Evolutionary conservation across 2,329 filamentous ascomycete species (phyloP).

Genomic region (Fusarium penzigii): DNA sequence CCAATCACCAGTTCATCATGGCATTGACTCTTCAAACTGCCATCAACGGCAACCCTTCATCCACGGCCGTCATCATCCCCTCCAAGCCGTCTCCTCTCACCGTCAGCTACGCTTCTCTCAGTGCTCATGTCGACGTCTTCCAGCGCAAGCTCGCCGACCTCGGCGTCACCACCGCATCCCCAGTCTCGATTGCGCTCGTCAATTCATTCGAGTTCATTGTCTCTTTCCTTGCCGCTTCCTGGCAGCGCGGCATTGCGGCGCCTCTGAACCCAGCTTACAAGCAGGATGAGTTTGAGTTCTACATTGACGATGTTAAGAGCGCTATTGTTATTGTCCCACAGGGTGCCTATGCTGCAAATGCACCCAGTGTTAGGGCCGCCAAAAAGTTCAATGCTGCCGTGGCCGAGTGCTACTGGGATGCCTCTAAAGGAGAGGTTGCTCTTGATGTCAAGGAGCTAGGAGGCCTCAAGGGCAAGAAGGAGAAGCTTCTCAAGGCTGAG

Average conservation of each 20-base stretch:
- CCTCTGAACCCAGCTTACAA: conserved; percentile 89
- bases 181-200: conserved; percentile 79
- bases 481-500: conserved; percentile 50
- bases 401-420: conserved; percentile 83
- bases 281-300: conserved; percentile 88
- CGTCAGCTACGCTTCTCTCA: conserved; percentile 70
- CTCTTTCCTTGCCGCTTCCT: conserved; percentile 81
- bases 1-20: conserved; percentile 29
- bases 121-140: conserved; percentile 67
- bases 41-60: conserved; percentile 46
- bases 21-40: conserved; percentile 51
- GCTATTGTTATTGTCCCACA: conserved; percentile 74
- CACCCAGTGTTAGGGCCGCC: conserved; percentile 74
- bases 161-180: conserved; percentile 67
- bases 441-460: conserved; percentile 78
- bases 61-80: conserved; percentile 72
- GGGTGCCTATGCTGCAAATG: conserved; percentile 66
- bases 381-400: conserved; percentile 80
- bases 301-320: conserved; percentile 84
- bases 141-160: conserved; percentile 76
- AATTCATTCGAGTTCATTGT: conserved; percentile 90
- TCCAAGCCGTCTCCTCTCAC: conserved; percentile 61
- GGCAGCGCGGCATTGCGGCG: conserved; percentile 80
- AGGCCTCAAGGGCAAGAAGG: conserved; percentile 54
- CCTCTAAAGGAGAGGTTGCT: conserved; percentile 62